Base-by-base conservation (phyloP, 768 basidiomycete species). In the Tubosaeta sp. region DNA sequence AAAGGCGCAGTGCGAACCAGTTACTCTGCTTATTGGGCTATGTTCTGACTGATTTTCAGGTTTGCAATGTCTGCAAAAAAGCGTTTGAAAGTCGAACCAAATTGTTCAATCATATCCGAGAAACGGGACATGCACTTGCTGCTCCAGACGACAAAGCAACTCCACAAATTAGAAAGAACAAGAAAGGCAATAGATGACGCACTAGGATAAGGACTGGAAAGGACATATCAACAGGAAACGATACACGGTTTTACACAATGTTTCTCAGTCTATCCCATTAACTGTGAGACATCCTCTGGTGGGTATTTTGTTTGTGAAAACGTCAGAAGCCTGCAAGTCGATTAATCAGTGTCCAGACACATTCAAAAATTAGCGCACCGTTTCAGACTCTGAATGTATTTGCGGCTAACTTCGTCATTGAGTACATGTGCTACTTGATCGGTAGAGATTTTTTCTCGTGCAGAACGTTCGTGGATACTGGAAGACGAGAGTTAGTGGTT, bases 331-430 rank as follows among this genome's bases (percentile, higher is more conserved):
- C 97, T 97, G 63, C 13, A 33, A 49, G 14, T 46, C 32, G 34
- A 53, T 63, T 44, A 60, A 12, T 32, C 17, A 46, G n/a, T 22
- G 16, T 25, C 51, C 32, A 22, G 35, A 39, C 17, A 6, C 6
- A 45, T 19, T 5, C 34, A 13, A 33, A 56, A 4, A 25, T 11
- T n/a, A 6, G 59, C 75, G n/a, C 59, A 91, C 93, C 95, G 74
- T 73, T 97, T 98, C 48, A 98, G 68, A 66, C 92, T 97, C 72
- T 98, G 97, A 52, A 99, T 98, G 66, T 97, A 99, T 71, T 98
- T 99, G 55, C 97, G 81, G 63, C 91, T 94, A 64, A 97, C 92
- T 82, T 99, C 97, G 63, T 99, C 97, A 67, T 99, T 99, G 53
- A 99, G 68, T 3, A 98, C 97, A 69, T 99, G 97, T 0, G 95